Percentiles rank a stretch among this genome's conserved stretches.
Evolutionary conservation across 2,329 filamentous ascomycete genomes (phyloP).

Genomic region (Fusarium newnesense): DNA sequence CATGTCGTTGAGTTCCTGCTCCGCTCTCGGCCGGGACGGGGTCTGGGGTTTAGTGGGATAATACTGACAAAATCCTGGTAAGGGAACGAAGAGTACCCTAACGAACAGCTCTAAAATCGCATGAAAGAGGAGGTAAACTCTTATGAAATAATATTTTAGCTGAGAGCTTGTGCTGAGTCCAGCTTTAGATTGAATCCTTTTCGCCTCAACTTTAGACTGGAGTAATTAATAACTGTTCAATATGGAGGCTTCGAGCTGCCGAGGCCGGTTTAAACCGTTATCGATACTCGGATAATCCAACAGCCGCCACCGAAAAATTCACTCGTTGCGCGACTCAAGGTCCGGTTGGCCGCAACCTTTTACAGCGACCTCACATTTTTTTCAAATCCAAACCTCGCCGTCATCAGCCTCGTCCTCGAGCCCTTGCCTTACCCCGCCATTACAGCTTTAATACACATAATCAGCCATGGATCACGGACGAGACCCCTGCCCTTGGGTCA

Average conservation of each 20-base stretch:
- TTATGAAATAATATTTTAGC: neutral
- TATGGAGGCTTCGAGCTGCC: constrained; percentile 27
- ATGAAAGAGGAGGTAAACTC: too few relatives aligned
- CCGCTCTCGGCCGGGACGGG: constrained; percentile 21
- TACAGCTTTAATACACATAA: constrained; percentile 13
- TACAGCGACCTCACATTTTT: constrained; percentile 38
- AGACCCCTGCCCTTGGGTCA: constrained; percentile 97
- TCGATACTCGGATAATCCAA: constrained; percentile 22
- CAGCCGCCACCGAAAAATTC: constrained; percentile 27
- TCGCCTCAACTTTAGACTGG: neutral
- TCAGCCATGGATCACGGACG: constrained; percentile 87
- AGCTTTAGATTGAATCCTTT: neutral
- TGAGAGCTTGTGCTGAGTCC: neutral
- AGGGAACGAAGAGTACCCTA: neutral
- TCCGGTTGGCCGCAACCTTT: constrained; percentile 31
- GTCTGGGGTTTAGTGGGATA: constrained; percentile 19
- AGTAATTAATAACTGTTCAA: neutral
- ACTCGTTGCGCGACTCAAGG: constrained; percentile 26
- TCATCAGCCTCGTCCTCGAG: constrained; percentile 25
- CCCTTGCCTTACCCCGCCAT: neutral
- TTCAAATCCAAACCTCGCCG: constrained; percentile 27
- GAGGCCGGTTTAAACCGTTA: constrained; percentile 16
- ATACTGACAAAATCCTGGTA: neutral
- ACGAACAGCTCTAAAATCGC: neutral
- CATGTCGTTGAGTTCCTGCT: constrained; percentile 18